Evolutionary conservation across 495 filamentous ascomycete genomes (phyloP), one percentile per base, ranked within the genome.

Genomic region (Trichodelitschia bisporula): DNA sequence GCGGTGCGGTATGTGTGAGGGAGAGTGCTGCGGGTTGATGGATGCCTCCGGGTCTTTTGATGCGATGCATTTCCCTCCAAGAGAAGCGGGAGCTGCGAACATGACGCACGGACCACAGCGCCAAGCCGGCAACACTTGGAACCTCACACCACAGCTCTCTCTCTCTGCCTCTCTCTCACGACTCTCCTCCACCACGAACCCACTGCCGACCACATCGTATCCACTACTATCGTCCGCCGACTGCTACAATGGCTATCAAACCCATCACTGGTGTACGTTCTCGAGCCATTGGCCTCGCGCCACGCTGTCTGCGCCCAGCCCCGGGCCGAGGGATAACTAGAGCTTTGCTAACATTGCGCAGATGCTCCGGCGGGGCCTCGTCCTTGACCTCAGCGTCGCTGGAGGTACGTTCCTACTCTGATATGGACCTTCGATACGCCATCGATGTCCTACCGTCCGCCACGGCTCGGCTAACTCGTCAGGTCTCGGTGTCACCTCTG

Each of bases 371-470:
- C 56, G 66, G 43, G 57, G 56, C 50, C 57, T 80, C 29, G 72
- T 84, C 46, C 59, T 82, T 39, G 77, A 84, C 54, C 59, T 84
- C 50, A 71, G 69, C 43, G 67, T 74, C 42, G 66, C 72, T 39
- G 57, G 73, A 41, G 77, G 77, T 72, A 54, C 57, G 70, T 63
- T 30, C 13, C 5, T 18, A 28, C 19, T 29, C 31, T 30, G n/a
- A n/a, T n/a, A n/a, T n/a, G n/a, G n/a, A n/a, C n/a, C n/a, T n/a
- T n/a, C n/a, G n/a, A n/a, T n/a, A n/a, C n/a, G n/a, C n/a, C n/a
- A n/a, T n/a, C n/a, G n/a, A n/a, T n/a, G n/a, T n/a, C n/a, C n/a
- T n/a, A n/a, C n/a, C n/a, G n/a, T n/a, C n/a, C n/a, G n/a, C n/a
- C n/a, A n/a, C n/a, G n/a, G n/a, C n/a, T n/a, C n/a, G n/a, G n/a